Conservation (phyloP, 2,329 filamentous ascomycete species). For the Colletotrichum musicola region DNA sequence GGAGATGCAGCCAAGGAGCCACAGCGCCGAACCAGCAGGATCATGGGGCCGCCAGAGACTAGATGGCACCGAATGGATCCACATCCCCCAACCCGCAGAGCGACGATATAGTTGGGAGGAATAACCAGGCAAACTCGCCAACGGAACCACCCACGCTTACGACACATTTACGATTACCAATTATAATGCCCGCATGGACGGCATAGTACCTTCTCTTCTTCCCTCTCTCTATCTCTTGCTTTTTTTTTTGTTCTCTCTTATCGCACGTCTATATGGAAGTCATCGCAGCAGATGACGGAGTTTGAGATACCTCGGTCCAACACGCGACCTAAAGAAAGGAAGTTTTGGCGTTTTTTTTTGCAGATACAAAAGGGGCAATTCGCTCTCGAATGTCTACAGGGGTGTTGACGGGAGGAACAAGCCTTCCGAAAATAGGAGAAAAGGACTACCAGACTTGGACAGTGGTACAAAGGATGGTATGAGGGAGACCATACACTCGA, state of each 20-base stretch:
- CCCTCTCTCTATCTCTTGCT: conserved; percentile 16
- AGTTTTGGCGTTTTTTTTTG: conserved; percentile 9
- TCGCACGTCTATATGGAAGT: neutral
- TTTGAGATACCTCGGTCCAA: conserved; percentile 14
- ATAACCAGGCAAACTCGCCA: conserved; percentile 40
- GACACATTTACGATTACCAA: conserved; percentile 12
- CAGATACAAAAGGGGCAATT: neutral
- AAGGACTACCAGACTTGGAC: neutral
- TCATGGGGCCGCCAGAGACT: conserved; percentile 56
- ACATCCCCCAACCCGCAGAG: conserved; percentile 64
- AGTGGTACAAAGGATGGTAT: too few species aligned
- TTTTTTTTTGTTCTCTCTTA: conserved; percentile 21
- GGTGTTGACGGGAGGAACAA: neutral
- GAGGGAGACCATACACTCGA: too few species aligned
- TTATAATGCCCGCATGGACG: conserved; percentile 20
- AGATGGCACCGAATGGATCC: conserved; percentile 60
- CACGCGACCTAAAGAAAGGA: neutral
- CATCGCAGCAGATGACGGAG: conserved; percentile 20
- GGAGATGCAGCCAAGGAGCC: conserved; percentile 30
- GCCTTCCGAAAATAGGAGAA: neutral
- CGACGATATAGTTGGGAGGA: conserved; percentile 67
- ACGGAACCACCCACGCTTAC: neutral
- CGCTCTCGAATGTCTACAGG: neutral
- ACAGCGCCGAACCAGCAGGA: conserved; percentile 40
- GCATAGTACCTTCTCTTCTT: conserved; percentile 23